Percentiles rank a stretch among this genome's conserved stretches.
Conservation (phyloP, 257 asterid species). For the Solanum dulcamara region DNA sequence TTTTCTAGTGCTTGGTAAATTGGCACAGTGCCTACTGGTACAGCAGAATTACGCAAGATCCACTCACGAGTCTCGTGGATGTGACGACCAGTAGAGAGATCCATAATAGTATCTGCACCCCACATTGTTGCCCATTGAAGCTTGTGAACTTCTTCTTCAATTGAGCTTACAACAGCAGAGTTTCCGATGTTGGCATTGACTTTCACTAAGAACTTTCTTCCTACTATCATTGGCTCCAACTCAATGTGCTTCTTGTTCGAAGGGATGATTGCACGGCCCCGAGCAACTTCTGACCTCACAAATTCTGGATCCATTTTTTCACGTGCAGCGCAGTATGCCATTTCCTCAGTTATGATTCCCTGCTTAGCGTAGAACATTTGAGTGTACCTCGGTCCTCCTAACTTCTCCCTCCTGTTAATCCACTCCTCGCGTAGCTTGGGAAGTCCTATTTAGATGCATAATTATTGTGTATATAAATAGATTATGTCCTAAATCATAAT, state of each 20-base stretch:
- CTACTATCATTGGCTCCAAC: constrained; percentile 90
- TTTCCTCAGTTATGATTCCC: constrained; percentile 85
- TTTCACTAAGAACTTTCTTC: constrained; percentile 92
- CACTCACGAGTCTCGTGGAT: constrained; percentile 97
- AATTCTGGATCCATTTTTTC: constrained; percentile 86
- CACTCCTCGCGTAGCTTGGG: constrained; percentile 85
- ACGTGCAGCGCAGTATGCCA: constrained; percentile 93
- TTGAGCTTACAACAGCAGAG: constrained; percentile 92
- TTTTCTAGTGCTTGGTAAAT: constrained; percentile 93
- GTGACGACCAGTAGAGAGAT: constrained; percentile 91
- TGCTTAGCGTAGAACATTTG: constrained; percentile 96
- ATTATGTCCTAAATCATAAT: not conserved
- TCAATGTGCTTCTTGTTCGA: constrained; percentile 88
- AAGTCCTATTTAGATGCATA: constrained; percentile 39
- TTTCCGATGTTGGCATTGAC: constrained; percentile 92
- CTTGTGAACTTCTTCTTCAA: constrained; percentile 95
- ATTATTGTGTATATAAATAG: not conserved
- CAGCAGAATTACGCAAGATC: constrained; percentile 97
- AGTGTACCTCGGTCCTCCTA: constrained; percentile 72
- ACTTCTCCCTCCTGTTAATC: constrained; percentile 72
- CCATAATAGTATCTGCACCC: constrained; percentile 98
- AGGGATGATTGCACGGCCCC: constrained; percentile 97
- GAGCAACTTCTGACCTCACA: constrained; percentile 88
- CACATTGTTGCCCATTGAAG: constrained; percentile 99
- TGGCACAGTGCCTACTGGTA: constrained; percentile 93